Conservation (phyloP, 495 filamentous ascomycete species). For the Endocarpon pusillum region DNA sequence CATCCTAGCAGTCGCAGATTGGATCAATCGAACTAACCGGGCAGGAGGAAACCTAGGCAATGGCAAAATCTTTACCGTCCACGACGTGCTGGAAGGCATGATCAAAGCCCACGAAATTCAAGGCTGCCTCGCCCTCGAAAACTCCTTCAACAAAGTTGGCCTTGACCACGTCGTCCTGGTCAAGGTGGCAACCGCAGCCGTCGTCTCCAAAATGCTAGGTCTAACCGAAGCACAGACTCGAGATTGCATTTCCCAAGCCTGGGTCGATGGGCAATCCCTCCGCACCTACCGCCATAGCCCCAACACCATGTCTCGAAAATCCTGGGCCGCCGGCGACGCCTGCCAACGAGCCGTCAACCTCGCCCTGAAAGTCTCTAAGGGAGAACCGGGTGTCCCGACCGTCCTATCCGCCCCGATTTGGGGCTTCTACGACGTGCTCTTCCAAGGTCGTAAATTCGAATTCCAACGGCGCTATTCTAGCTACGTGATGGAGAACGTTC, state of each 20-base stretch:
- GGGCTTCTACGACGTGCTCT: conserved; percentile 97
- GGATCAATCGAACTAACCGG: conserved; percentile 90
- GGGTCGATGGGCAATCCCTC: conserved; percentile 90
- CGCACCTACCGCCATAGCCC: conserved; percentile 93
- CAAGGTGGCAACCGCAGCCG: conserved; percentile 91
- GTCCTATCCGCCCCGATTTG: conserved; percentile 85
- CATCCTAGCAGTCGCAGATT: conserved; percentile 91
- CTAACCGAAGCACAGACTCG: conserved; percentile 78
- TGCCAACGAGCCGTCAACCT: conserved; percentile 95
- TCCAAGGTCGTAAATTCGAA: conserved; percentile 86
- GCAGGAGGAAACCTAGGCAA: conserved; percentile 71
- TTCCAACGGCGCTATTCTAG: conserved; percentile 93
- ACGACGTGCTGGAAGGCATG: conserved; percentile 92
- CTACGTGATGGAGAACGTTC: conserved; percentile 99
- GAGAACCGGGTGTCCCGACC: conserved; percentile 78
- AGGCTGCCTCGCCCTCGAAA: conserved; percentile 88
- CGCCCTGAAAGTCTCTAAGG: conserved; percentile 79
- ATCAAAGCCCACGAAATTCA: conserved; percentile 99
- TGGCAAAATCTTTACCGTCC: conserved; percentile 72
- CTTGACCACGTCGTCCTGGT: conserved; percentile 95
- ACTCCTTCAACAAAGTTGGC: conserved; percentile 96
- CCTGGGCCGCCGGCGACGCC: conserved; percentile 95
- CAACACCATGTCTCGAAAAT: conserved; percentile 99
- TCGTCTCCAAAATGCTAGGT: conserved; percentile 86
- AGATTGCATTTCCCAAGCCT: conserved; percentile 90